Conservation (phyloP, 192 early-diverging fungal genomes). For the Piromyces finnis region DNA sequence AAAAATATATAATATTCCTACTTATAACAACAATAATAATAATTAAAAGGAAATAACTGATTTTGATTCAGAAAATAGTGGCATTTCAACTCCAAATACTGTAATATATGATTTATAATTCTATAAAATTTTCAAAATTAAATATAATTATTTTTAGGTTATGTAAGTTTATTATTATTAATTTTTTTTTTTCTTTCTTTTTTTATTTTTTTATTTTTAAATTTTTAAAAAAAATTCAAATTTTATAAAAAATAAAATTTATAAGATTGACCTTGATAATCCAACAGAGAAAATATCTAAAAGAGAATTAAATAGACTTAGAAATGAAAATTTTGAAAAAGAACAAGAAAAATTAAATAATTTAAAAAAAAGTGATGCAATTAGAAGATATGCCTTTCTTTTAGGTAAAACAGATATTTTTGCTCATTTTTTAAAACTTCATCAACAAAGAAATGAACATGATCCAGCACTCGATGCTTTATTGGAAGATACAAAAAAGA, state of each 20-base stretch:
- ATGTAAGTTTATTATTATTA: too few species aligned
- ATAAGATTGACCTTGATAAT: too few species aligned
- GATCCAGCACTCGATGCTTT: neutral
- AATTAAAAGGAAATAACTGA: neutral
- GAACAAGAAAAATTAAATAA: neutral
- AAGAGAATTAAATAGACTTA: neutral
- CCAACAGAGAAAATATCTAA: neutral
- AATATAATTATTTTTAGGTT: too few species aligned
- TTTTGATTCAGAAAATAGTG: neutral
- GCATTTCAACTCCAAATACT: neutral
- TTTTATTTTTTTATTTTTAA: too few species aligned
- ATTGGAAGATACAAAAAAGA: conserved; percentile 13
- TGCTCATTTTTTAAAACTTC: conserved; percentile 31
- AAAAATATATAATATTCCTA: too few species aligned
- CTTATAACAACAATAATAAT: neutral
- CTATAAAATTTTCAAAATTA: too few species aligned
- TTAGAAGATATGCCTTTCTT: conserved; percentile 49
- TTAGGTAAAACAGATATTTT: conserved; percentile 43
- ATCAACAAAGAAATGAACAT: conserved; percentile 19
- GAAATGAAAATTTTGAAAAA: neutral
- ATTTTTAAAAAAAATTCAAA: too few species aligned
- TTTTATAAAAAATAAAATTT: too few species aligned
- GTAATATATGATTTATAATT: neutral
- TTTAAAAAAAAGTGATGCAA: conserved; percentile 11
- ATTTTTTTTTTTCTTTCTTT: too few species aligned